Evolutionary conservation across 1,139 yeast genomes (phyloP).

Genomic region (Scheffersomyces illinoinensis): DNA sequence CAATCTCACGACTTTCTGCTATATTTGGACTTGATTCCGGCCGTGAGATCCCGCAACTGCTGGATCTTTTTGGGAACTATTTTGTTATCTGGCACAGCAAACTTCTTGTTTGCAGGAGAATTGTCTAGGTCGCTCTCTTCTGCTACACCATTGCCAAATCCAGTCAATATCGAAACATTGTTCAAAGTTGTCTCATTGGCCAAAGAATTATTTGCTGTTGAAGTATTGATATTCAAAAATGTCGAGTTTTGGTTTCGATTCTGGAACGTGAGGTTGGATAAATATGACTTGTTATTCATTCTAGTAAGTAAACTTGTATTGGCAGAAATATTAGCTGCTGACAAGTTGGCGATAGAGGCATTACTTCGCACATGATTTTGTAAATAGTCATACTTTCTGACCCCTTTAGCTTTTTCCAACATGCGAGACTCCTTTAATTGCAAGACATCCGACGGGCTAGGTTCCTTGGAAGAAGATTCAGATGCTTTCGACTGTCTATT

Average conservation of each 20-base stretch:
- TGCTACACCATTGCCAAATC: constrained; percentile 41
- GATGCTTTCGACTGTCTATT: constrained; percentile 8
- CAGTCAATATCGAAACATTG: constrained; percentile 30
- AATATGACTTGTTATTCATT: constrained; percentile 9
- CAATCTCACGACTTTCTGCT: constrained; percentile 10
- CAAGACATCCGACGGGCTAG: constrained; percentile 12
- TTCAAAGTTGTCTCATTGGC: constrained; percentile 24
- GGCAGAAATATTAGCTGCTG: background rate
- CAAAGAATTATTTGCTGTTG: constrained; percentile 13
- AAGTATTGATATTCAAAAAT: constrained; percentile 19
- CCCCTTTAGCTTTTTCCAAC: constrained; percentile 31
- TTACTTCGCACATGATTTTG: constrained; percentile 28
- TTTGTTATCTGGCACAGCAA: constrained; percentile 4
- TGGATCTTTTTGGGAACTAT: constrained; percentile 27
- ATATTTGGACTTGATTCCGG: constrained; percentile 34
- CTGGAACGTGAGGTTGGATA: constrained; percentile 11
- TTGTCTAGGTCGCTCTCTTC: constrained; percentile 43
- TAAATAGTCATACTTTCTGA: constrained; percentile 36
- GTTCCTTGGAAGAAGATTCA: constrained; percentile 2
- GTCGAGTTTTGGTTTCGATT: constrained; percentile 13
- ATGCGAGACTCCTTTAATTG: constrained; percentile 25
- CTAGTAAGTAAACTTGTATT: background rate
- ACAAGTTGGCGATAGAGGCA: constrained; percentile 1
- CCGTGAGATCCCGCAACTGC: constrained; percentile 38
- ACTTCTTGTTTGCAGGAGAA: constrained; percentile 27